Evolutionary conservation across 2,329 filamentous ascomycete species (phyloP).

Genomic region (Penicillium sp.): DNA sequence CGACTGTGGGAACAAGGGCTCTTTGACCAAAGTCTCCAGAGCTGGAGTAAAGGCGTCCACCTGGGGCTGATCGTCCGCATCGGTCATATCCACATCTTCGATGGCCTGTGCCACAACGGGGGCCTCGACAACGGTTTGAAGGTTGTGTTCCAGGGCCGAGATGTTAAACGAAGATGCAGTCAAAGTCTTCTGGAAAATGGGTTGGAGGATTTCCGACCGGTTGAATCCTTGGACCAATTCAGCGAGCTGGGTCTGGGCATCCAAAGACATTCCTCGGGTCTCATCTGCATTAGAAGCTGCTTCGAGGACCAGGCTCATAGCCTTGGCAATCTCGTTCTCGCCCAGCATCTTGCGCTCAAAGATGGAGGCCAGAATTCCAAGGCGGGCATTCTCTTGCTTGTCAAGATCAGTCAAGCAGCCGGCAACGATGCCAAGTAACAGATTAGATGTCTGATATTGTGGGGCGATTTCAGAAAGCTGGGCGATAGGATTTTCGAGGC

Average conservation of each 20-base stretch:
- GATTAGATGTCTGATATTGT: constrained; percentile 33
- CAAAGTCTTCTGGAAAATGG: constrained; percentile 65
- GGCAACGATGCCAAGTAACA: constrained; percentile 38
- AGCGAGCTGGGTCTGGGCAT: constrained; percentile 62
- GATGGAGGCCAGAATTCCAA: constrained; percentile 46
- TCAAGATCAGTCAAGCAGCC: constrained; percentile 34
- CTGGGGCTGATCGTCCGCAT: constrained; percentile 29
- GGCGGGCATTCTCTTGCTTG: constrained; percentile 38
- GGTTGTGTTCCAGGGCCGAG: constrained; percentile 69
- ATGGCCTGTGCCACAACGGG: constrained; percentile 50
- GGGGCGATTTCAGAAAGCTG: constrained; percentile 34
- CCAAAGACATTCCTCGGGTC: constrained; percentile 33
- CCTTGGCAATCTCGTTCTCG: constrained; percentile 29
- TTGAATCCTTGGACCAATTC: constrained; percentile 65
- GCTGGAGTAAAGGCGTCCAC: constrained; percentile 33
- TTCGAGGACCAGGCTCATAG: constrained; percentile 34
- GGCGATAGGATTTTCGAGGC: constrained; percentile 32
- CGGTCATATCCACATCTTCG: constrained; percentile 53
- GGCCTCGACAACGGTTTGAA: constrained; percentile 67
- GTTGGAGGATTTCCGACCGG: constrained; percentile 58
- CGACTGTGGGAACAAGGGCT: constrained; percentile 31
- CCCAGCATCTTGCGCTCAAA: constrained; percentile 34
- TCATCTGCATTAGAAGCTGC: constrained; percentile 49
- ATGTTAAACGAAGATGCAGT: constrained; percentile 68
- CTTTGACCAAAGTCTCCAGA: constrained; percentile 32